Conservation (phyloP, 2,329 filamentous ascomycete species). For the Alternaria solani region DNA sequence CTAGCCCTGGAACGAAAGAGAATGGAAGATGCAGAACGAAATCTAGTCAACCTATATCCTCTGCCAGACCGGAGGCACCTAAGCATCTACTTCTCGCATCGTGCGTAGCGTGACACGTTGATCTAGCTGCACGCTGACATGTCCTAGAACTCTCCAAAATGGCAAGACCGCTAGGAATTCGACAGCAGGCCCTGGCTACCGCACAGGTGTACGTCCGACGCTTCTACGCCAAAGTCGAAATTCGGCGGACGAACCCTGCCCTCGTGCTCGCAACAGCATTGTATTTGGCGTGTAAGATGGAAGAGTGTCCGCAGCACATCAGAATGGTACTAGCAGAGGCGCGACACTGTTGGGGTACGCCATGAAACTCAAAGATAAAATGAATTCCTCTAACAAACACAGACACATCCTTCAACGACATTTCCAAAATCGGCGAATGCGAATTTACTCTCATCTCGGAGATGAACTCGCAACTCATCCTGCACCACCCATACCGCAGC, state of each 20-base stretch:
- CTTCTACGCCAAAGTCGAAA: constrained; percentile 90
- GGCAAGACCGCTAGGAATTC: constrained; percentile 80
- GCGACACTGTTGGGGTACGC: constrained; percentile 66
- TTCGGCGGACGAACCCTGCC: constrained; percentile 91
- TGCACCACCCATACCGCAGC: constrained; percentile 90
- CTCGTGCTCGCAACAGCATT: constrained; percentile 91
- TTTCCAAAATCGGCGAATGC: constrained; percentile 87
- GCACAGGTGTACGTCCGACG: constrained; percentile 94
- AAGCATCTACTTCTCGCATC: constrained; percentile 91
- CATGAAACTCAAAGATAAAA: background rate
- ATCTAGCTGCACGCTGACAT: background rate
- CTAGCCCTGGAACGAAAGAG: constrained; percentile 77
- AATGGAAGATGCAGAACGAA: constrained; percentile 78
- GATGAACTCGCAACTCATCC: constrained; percentile 86
- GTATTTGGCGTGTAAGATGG: constrained; percentile 97
- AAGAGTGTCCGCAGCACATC: constrained; percentile 96
- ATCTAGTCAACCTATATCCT: constrained; percentile 78
- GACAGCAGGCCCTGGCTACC: constrained; percentile 92
- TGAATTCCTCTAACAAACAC: constrained; percentile 21
- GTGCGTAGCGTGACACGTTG: constrained; percentile 60
- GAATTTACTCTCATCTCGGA: constrained; percentile 93
- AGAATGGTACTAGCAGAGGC: constrained; percentile 88
- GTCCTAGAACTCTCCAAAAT: constrained; percentile 75
- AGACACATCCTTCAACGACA: constrained; percentile 63
- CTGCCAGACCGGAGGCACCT: constrained; percentile 83